Evolutionary conservation across 495 filamentous ascomycete genomes (phyloP).

Genomic region (Penicillium angulare): DNA sequence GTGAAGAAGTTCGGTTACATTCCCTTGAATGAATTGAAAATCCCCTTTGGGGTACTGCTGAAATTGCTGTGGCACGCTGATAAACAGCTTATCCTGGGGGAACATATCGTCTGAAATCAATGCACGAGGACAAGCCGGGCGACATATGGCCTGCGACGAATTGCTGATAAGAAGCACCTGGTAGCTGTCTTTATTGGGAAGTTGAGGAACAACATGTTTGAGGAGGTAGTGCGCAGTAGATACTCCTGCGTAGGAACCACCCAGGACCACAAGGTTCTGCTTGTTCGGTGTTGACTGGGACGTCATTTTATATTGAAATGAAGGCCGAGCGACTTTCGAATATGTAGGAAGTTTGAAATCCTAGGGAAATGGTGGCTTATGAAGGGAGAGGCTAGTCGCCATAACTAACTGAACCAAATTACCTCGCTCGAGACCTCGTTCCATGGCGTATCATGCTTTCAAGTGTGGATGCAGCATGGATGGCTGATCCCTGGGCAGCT

Average conservation of each 20-base stretch:
- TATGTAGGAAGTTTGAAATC: no score
- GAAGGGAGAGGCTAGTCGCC: no score
- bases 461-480: no score
- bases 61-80: conserved; percentile 37
- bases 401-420: no score
- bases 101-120: conserved; percentile 45
- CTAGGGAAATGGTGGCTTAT: no score
- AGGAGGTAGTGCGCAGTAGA: conserved; percentile 52
- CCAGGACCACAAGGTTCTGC: conserved; percentile 47
- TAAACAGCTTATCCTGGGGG: conserved; percentile 47
- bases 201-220: conserved; percentile 44
- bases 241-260: conserved; percentile 51
- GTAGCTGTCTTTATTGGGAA: conserved; percentile 27
- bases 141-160: conserved; percentile 43
- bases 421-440: no score
- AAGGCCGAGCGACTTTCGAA: no score
- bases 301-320: no score
- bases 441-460: no score
- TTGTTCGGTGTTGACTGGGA: conserved; percentile 8
- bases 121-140: conserved; percentile 45
- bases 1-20: conserved; percentile 31
- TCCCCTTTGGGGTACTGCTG: conserved; percentile 33
- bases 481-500: no score
- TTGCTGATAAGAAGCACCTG: conserved; percentile 42
- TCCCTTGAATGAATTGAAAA: conserved; percentile 39